Percentiles rank a stretch among this genome's conserved stretches.
phyloP scores from a whole-genome alignment of 768 basidiomycete genomes.

The Hericium erinaceus region DNA sequence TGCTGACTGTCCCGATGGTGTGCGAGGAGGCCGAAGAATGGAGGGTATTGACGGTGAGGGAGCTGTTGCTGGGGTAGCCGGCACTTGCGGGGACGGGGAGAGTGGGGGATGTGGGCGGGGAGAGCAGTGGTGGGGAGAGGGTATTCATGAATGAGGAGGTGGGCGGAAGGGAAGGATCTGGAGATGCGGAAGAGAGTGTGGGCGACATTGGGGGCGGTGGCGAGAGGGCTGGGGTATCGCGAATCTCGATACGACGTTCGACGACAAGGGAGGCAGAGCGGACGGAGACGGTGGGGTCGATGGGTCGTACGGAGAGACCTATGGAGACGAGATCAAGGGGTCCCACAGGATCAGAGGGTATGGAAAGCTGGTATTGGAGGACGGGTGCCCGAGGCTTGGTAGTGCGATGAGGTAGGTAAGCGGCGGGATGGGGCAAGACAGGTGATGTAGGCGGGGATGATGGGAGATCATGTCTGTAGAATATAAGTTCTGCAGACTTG shows the following conservation, averaged over 20 bases:
- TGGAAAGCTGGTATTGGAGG: constrained; percentile 49
- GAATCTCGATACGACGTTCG: constrained; percentile 63
- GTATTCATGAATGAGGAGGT: not conserved
- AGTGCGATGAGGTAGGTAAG: constrained; percentile 32
- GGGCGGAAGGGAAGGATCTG: not conserved
- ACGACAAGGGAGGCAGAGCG: constrained; percentile 56
- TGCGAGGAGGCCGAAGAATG: not conserved
- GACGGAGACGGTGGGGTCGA: constrained; percentile 46
- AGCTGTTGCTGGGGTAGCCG: not conserved
- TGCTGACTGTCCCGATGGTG: not conserved
- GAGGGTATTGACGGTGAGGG: not conserved
- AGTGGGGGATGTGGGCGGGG: not conserved
- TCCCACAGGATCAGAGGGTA: constrained; percentile 52
- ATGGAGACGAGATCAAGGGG: constrained; percentile 67
- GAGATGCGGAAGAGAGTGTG: not conserved
- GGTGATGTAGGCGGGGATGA: constrained; percentile 25
- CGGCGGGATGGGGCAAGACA: constrained; percentile 19
- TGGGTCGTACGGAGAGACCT: constrained; percentile 50
- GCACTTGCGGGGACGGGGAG: not conserved
- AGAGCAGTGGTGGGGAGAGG: not conserved
- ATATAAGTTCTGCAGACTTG: constrained; percentile 61
- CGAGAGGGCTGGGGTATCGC: constrained; percentile 25
- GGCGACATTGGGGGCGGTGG: constrained; percentile 9
- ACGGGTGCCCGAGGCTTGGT: constrained; percentile 47
- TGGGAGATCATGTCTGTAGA: constrained; percentile 57